phyloP scores from a whole-genome alignment of 345 rosid species.

The Linum usitatissimum region DNA sequence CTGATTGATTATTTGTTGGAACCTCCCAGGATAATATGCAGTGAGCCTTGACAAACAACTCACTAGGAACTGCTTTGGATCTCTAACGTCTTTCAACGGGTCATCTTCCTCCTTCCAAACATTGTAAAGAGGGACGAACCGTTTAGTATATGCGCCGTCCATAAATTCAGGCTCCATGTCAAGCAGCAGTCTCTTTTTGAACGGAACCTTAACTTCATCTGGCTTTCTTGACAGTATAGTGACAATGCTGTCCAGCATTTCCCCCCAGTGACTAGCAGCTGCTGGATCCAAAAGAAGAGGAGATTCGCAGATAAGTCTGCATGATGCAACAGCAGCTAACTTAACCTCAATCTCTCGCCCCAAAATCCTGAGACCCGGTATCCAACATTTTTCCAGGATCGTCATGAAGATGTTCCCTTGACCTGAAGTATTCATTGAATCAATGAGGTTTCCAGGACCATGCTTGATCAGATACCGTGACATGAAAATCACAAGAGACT shows the following conservation, averaged over 20 bases:
- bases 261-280: constrained; percentile 58
- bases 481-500: constrained; percentile 74
- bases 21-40: constrained; percentile 62
- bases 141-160: constrained; percentile 67
- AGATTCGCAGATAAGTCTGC: constrained; percentile 71
- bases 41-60: constrained; percentile 52
- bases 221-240: constrained; percentile 66
- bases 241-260: constrained; percentile 69
- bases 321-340: constrained; percentile 72
- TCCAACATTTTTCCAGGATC: constrained; percentile 80
- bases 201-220: constrained; percentile 34
- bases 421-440: constrained; percentile 57
- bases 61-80: constrained; percentile 70
- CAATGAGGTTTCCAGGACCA: constrained; percentile 51
- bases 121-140: constrained; percentile 70
- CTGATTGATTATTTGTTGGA: constrained; percentile 54
- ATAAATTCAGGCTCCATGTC: constrained; percentile 84
- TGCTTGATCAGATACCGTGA: constrained; percentile 90
- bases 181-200: constrained; percentile 18
- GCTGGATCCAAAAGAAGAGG: constrained; percentile 56
- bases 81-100: constrained; percentile 63
- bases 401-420: constrained; percentile 50
- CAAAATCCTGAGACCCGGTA: constrained; percentile 68
- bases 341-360: constrained; percentile 65
- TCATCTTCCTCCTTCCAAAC: constrained; percentile 90